Evolutionary conservation across 768 basidiomycete genomes (phyloP), one percentile per base, ranked within the genome.

Genomic region (Lentinus brumalis): DNA sequence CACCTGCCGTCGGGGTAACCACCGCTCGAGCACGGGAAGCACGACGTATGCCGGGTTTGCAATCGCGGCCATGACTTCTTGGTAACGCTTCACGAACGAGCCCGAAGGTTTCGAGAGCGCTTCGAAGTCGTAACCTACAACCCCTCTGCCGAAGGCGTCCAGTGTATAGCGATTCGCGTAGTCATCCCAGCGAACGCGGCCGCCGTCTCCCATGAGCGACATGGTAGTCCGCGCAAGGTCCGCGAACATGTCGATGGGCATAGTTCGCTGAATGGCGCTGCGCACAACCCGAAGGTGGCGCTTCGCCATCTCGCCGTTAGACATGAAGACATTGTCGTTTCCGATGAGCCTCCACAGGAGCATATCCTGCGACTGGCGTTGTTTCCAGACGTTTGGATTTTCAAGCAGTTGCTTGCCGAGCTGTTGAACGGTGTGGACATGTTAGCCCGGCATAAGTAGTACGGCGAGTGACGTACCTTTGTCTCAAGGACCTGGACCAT

Each of bases 231-330:
- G 50, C 9, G 74, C 54, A n/a, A 78, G 65, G 2, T 59, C 26
- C 7, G 72, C 69, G 54, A 77, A 78, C n/a, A 67, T 60, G 49
- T 75, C 69, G 26, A 78, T 62, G 15, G 77, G 77, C 14, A 75
- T 68, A 35, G 73, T 69, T 12, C 69, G 67, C 55, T 70, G 67
- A 40, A 78, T 69, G 2, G 77, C 77, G 8, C 70, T 66, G 53
- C 71, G 75, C 26, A 78, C 70, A 15, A 73, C 66, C 5, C 65
- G 60, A 8, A 75, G 75, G 42, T 78, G 78, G 16, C 73, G 65
- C 59, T 73, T 74, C 76, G 76, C 77, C 56, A 62, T 68, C 46
- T 74, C 74, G 14, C 77, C 76, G 60, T 77, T 77, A 45, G 76
- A 71, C 59, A 77, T 69, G 59, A 78, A 67, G 31, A 79, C 70